Evolutionary conservation across 129 eudicot species (phyloP).

Genomic region (Helichrysum umbraculigerum): DNA sequence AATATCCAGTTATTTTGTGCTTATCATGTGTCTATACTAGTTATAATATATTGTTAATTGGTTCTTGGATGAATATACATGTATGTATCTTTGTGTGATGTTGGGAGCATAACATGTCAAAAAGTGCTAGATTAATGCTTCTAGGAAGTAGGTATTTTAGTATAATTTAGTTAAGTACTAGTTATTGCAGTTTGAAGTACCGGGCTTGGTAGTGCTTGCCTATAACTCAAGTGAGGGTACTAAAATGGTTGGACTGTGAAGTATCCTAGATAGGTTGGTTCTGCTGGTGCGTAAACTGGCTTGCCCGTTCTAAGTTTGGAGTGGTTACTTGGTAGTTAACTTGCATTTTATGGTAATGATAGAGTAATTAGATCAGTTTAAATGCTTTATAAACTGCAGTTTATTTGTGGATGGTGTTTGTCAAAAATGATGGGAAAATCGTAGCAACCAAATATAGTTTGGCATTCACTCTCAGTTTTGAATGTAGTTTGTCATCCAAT

Average conservation of each 20-base stretch:
- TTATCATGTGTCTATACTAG: not conserved
- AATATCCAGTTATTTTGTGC: slow-evolving; percentile 14
- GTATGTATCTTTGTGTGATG: not conserved
- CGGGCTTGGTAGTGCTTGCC: slow-evolving; percentile 12
- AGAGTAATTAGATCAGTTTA: no score
- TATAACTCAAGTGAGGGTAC: slow-evolving; percentile 3
- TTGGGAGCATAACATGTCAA: no score
- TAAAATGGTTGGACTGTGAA: not conserved
- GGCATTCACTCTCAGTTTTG: no score
- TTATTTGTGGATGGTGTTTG: no score
- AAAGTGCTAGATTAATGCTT: no score
- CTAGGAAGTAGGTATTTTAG: no score
- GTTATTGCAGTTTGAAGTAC: not conserved
- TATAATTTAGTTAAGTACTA: no score
- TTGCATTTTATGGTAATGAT: no score
- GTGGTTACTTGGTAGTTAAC: not conserved
- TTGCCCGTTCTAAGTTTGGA: slow-evolving; percentile 19
- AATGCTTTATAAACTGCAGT: no score
- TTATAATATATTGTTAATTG: not conserved
- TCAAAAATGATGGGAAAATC: no score
- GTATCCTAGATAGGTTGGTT: not conserved
- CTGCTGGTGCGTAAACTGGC: not conserved
- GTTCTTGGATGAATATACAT: not conserved
- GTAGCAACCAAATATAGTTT: no score
- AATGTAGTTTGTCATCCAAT: no score